Conservation (phyloP, 768 basidiomycete species). For the Tubosaeta brunneosetosa region DNA sequence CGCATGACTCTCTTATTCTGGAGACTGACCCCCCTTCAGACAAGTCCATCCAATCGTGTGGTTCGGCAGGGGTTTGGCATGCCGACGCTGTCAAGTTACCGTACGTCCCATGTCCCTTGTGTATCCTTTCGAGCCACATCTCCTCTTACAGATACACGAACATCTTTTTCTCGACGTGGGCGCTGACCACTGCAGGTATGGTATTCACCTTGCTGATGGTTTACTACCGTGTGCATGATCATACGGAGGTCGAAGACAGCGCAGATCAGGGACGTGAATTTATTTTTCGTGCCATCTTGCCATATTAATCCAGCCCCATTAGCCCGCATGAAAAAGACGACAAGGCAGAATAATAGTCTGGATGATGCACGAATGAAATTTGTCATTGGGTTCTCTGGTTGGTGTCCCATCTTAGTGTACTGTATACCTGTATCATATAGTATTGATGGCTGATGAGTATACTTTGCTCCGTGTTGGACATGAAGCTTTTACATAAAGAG, state of each 20-base stretch:
- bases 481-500: neutral
- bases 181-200: conserved; percentile 58
- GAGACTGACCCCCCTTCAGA: conserved; percentile 33
- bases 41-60: conserved; percentile 73
- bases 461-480: neutral
- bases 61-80: conserved; percentile 68
- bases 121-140: neutral
- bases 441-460: neutral
- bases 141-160: conserved; percentile 50
- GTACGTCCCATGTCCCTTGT: conserved; percentile 37
- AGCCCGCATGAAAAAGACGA: neutral
- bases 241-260: conserved; percentile 42
- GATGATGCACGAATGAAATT: neutral
- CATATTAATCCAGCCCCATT: too few relatives aligned
- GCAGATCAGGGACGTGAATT: conserved; percentile 49
- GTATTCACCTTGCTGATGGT: conserved; percentile 72
- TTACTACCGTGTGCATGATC: conserved; percentile 59
- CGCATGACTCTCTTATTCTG: neutral
- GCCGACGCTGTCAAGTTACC: conserved; percentile 60
- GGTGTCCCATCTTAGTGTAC: neutral
- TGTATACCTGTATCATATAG: neutral
- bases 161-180: conserved; percentile 72
- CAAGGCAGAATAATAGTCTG: neutral
- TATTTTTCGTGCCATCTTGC: too few relatives aligned
- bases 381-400: neutral